Percentiles rank a stretch among this genome's conserved stretches.
Evolutionary conservation across 139 green algal genomes (phyloP).

Genomic region (Chlorella sp.): DNA sequence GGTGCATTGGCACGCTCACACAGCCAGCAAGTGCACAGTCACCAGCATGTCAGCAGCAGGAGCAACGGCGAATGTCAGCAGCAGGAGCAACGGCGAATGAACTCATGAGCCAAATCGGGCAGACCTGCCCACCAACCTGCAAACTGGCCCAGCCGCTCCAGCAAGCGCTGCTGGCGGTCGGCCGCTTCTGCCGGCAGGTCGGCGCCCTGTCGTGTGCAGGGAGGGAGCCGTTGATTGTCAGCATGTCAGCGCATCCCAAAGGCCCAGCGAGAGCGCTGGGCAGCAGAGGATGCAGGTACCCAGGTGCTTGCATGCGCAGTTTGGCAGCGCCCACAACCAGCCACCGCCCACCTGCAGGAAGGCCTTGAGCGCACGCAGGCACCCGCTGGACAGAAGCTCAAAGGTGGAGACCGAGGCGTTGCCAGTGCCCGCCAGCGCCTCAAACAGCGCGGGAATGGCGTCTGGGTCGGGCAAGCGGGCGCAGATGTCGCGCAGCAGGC

Average conservation of each 20-base stretch:
- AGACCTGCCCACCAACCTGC: not conserved
- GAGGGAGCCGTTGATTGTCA: too few relatives aligned
- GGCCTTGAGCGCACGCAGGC: slow-evolving; percentile 63
- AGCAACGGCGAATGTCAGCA: not conserved
- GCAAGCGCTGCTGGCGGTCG: slow-evolving; percentile 28
- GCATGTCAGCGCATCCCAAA: too few relatives aligned
- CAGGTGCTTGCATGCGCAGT: too few relatives aligned
- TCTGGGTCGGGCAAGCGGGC: slow-evolving; percentile 31
- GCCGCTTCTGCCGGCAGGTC: slow-evolving; percentile 2
- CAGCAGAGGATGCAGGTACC: too few relatives aligned
- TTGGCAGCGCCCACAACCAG: too few relatives aligned
- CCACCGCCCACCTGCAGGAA: slow-evolving; percentile 71
- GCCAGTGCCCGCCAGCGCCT: slow-evolving; percentile 39
- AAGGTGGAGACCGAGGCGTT: slow-evolving; percentile 81
- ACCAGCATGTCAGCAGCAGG: not conserved
- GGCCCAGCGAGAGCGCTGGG: too few relatives aligned
- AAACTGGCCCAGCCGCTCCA: slow-evolving; percentile 70
- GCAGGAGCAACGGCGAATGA: not conserved
- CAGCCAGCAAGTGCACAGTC: too few relatives aligned
- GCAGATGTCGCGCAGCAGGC: slow-evolving; percentile 57
- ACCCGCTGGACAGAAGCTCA: slow-evolving; percentile 90
- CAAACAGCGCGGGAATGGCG: slow-evolving; percentile 54
- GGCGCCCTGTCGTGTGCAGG: not conserved
- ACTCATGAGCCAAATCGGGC: too few relatives aligned
- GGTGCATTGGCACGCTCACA: too few relatives aligned